Conservation (phyloP, 306 rosid species). For the Corylus heterophylla region DNA sequence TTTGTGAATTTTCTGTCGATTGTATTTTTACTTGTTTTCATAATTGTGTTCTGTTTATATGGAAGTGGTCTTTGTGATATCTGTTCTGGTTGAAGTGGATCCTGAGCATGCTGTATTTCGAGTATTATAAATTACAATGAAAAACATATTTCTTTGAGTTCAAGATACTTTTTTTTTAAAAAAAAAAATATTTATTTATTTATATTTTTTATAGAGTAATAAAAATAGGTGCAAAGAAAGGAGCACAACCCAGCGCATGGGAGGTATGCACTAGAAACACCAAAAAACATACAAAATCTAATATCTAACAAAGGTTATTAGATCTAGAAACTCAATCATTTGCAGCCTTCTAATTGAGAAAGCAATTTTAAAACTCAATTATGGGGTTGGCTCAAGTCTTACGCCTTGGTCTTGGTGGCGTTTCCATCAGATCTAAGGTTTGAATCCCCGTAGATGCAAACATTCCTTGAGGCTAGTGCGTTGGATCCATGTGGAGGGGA, state of each 20-base stretch:
- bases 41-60: conserved; percentile 9
- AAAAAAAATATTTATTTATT: no score
- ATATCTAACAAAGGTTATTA: not conserved
- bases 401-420: no score
- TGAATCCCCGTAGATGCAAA: no score
- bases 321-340: not conserved
- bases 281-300: not conserved
- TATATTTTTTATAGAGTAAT: no score
- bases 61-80: conserved; percentile 22
- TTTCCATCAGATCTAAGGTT: no score
- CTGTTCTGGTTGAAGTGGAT: conserved; percentile 6
- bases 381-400: no score
- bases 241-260: not conserved
- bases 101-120: not conserved
- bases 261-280: not conserved
- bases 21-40: conserved; percentile 12
- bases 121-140: no score
- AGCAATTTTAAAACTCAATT: not conserved
- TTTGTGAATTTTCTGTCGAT: conserved; percentile 31
- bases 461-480: no score
- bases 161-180: no score
- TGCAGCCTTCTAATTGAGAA: not conserved
- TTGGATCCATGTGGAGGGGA: no score
- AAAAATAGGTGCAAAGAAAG: not conserved
- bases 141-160: no score